phyloP scores from a whole-genome alignment of 345 rosid species.

The Moringa oleifera region DNA sequence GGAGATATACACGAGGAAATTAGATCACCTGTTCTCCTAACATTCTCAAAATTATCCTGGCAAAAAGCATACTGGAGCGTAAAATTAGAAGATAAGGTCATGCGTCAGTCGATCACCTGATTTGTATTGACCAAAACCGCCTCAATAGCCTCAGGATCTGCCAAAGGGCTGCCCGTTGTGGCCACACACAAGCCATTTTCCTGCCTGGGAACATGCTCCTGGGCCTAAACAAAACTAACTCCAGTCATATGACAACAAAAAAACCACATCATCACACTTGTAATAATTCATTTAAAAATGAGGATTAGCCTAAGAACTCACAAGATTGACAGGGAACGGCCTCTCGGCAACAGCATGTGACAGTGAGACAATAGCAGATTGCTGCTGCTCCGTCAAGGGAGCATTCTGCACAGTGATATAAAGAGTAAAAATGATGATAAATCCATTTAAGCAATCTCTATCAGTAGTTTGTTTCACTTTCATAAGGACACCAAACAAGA shows the following conservation, averaged over 20 bases:
- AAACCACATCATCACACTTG: neutral
- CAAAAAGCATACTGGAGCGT: too few species aligned
- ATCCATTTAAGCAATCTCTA: neutral
- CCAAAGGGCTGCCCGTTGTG: conserved; percentile 33
- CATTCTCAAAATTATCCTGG: too few species aligned
- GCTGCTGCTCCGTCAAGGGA: conserved; percentile 82
- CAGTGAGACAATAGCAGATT: conserved; percentile 55
- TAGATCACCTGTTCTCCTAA: too few species aligned
- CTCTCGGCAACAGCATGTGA: conserved; percentile 75
- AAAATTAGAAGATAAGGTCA: neutral
- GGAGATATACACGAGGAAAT: too few species aligned
- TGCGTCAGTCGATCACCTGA: conserved; percentile 35
- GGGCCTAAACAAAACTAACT: conserved; percentile 39
- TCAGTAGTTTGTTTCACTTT: neutral
- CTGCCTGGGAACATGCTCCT: conserved; percentile 47
- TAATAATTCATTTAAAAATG: neutral
- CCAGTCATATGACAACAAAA: conserved; percentile 2
- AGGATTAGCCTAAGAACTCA: conserved; percentile 20
- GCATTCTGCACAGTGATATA: conserved; percentile 44
- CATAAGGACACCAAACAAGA: neutral
- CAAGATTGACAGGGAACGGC: conserved; percentile 74
- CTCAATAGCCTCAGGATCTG: conserved; percentile 65
- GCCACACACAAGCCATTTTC: conserved; percentile 59
- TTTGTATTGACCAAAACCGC: conserved; percentile 82
- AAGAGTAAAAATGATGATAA: too few species aligned